These are phyloP conservation scores for Trichosporon asahii DNA, from an alignment of 1,284 basidiomycete genomes.

Conservation along the genomic window DNA sequence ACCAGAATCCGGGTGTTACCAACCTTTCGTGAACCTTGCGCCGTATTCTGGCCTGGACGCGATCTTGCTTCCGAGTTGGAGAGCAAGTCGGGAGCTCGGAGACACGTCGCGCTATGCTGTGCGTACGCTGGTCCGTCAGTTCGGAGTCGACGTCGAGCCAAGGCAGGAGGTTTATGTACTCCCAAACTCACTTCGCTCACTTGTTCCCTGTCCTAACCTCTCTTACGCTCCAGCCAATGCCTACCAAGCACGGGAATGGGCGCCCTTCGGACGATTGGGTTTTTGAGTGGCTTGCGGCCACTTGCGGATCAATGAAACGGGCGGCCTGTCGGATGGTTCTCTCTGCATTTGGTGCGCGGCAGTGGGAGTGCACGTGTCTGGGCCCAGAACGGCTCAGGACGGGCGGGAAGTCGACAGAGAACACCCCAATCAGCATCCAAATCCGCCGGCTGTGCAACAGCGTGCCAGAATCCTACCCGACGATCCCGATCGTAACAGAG, in stretches of 20 bases:
- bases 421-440: not conserved
- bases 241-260: not conserved
- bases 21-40: not conserved
- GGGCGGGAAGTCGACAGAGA: not conserved
- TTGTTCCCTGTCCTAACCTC: too few relatives aligned
- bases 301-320: not conserved
- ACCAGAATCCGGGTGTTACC: not conserved
- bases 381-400: not conserved
- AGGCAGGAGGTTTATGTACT: not conserved
- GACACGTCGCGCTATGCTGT: too few relatives aligned
- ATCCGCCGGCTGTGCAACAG: not conserved
- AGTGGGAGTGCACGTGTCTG: not conserved
- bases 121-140: not conserved
- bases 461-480: not conserved
- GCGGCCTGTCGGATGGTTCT: not conserved
- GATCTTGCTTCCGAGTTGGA: not conserved
- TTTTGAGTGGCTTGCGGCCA: not conserved
- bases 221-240: not conserved
- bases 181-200: too few relatives aligned
- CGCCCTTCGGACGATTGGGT: not conserved
- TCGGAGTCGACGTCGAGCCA: not conserved
- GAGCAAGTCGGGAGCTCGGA: not conserved
- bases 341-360: not conserved
- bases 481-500: constrained; percentile 4
- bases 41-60: not conserved